Evolutionary conservation across 352 stramenopile genomes (phyloP), one percentile per base, ranked within the genome.

Genomic region (Bremia lactucae): DNA sequence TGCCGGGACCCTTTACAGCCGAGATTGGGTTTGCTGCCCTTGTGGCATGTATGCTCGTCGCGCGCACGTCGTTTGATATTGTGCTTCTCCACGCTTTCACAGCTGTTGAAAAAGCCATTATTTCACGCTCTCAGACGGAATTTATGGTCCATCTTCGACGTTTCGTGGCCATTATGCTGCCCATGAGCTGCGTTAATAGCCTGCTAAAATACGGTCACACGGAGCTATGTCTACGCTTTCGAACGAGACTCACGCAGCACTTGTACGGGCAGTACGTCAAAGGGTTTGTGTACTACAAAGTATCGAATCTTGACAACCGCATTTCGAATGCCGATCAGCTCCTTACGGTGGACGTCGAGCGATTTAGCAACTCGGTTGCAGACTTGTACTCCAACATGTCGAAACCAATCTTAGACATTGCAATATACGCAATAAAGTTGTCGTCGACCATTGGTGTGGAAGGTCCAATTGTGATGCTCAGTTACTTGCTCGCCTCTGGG

Each of bases 261-360:
- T 48, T 95, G 19, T 90, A 94, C 65, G 60, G 49, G 21, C 73
- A 89, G 28, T 95, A 95, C 55, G 60, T 95, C 43, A 76, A 85
- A 47, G 76, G 76, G 2, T 94, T 94, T 42, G 81, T 83, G 36
- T 95, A 88, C 63, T 95, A 95, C 69, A 89, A 90, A 38, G 78
- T 95, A 31, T 86, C 83, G 4, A 95, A 95, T 52, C 49, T 95
- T 28, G 83, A 94, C 58, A 84, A 79, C 42, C 79, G 83, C 35
- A 84, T 95, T 36, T 69, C 74, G 7, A 92, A 95, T 52, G 75
- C 82, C 3, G 84, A 95, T 49, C 83, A 95, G 48, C 48, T 88
- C 11, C 64, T 94, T 6, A 90, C 82, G 6, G 74, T 87, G 31
- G 83, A 95, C 50, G 81, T 93, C 6, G 81, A 94, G 49, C 65